Base-by-base conservation (phyloP, 257 asterid genomes). In the Solanum commersonii region DNA sequence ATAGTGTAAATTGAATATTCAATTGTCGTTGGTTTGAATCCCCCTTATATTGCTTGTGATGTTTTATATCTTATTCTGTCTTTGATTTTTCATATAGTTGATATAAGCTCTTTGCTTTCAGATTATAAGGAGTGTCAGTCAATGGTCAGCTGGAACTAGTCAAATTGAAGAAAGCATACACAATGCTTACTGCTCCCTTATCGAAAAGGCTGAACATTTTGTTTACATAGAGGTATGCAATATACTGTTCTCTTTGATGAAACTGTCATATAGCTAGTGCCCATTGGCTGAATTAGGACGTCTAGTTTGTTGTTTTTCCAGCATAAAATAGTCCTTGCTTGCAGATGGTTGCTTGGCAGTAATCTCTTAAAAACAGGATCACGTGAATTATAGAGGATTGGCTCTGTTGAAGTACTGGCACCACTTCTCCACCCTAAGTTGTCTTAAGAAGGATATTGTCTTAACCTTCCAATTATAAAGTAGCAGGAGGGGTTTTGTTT, bases 71-170 rank as follows among this genome's bases (percentile, higher is more conserved):
- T 10, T 31, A 49, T 49, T 52, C 11, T 38, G 70, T 31, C 71
- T 49, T 49, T 49, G 70, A 49, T 29, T 81, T 81, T 65, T 82
- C 70, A 49, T 52, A 49, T 52, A 82, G 71, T 31, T 82, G 5
- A 49, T 82, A 49, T 31, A 49, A 71, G 82, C 11, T 70, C 88
- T 52, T 91, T 88, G 71, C 89, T 91, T 72, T 60, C 96, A 96
- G 99, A 92, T 96, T 87, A 90, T 96, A 87, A 91, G 99, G 90
- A 95, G 98, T 89, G 99, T 95, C 89, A 95, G 98, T 91, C 98
- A 96, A 84, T 96, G 99, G 99, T 96, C 99, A 22, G 99, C 99
- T 29, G 99, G 99, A 88, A 95, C 99, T 78, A 95, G 98, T 92
- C 99, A 96, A 92, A 93, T 70, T 85, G 99, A 96, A 91, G 98